Evolutionary conservation across 148 eudicot genomes (phyloP).

Genomic region (Linanthus parryae): DNA sequence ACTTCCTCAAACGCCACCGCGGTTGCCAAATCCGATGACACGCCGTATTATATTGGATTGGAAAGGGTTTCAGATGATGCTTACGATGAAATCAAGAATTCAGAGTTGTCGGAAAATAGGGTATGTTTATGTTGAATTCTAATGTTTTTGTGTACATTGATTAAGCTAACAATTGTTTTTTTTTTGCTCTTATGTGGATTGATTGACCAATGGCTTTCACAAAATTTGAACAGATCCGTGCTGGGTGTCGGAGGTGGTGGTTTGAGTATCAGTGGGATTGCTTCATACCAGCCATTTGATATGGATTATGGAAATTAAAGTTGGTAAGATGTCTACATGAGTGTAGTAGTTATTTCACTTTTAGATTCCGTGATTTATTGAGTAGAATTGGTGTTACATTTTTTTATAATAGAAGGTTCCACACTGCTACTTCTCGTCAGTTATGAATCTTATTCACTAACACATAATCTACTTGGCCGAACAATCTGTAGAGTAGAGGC

Average conservation of each 20-base stretch:
- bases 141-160: too few relatives aligned
- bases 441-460: too few relatives aligned
- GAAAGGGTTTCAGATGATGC: constrained; percentile 44
- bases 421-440: too few relatives aligned
- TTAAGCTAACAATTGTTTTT: too few relatives aligned
- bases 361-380: too few relatives aligned
- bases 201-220: constrained; percentile 65
- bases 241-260: constrained; percentile 22
- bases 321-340: too few relatives aligned
- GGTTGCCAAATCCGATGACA: constrained; percentile 37
- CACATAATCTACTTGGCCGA: too few relatives aligned
- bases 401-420: too few relatives aligned
- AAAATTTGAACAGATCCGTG: constrained; percentile 38
- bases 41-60: constrained; percentile 64
- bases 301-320: constrained; percentile 69
- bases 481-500: too few relatives aligned
- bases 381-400: too few relatives aligned
- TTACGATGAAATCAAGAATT: constrained; percentile 39
- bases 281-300: constrained; percentile 79
- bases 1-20: constrained; percentile 62
- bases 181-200: constrained; percentile 69
- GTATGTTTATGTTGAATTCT: constrained; percentile 23
- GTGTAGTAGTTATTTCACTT: too few relatives aligned
- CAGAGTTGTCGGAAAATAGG: constrained; percentile 59
- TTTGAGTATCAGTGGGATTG: constrained; percentile 59